These are phyloP conservation scores for Phlyctochytrium arcticum DNA, from an alignment of 192 early-diverging fungal species.

Conservation along the genomic window DNA sequence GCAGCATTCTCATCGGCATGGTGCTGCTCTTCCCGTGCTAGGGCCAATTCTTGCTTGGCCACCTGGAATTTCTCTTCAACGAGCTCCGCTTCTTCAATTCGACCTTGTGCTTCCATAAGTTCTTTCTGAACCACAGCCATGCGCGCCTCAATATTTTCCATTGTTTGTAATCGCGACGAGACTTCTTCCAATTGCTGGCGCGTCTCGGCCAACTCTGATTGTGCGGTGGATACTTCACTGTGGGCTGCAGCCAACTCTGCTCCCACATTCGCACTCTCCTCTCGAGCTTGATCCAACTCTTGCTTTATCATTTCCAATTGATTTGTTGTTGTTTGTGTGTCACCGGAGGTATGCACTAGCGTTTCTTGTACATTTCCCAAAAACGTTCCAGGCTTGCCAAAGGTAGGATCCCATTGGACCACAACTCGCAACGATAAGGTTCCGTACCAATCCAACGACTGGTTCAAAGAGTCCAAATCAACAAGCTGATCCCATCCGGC, in stretches of 20 bases:
- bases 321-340: too few species aligned
- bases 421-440: constrained; percentile 26
- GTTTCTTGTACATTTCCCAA: constrained; percentile 3
- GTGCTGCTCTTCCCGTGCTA: constrained; percentile 13
- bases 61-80: constrained; percentile 8
- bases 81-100: constrained; percentile 17
- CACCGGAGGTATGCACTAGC: not conserved
- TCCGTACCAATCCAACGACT: constrained; percentile 24
- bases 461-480: constrained; percentile 2
- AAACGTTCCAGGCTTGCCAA: constrained; percentile 6
- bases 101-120: constrained; percentile 2
- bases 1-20: not conserved
- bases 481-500: constrained; percentile 29
- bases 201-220: not conserved
- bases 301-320: not conserved
- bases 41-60: constrained; percentile 13
- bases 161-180: constrained; percentile 4
- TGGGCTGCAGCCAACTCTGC: constrained; percentile 2
- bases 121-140: constrained; percentile 23
- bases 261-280: constrained; percentile 5
- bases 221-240: not conserved
- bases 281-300: not conserved
- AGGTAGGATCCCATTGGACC: constrained; percentile 40
- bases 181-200: not conserved
- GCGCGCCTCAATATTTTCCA: constrained; percentile 12